These are phyloP conservation scores for Xylaria sp. DNA, from an alignment of 2,329 filamentous ascomycete species.

Conservation along the genomic window DNA sequence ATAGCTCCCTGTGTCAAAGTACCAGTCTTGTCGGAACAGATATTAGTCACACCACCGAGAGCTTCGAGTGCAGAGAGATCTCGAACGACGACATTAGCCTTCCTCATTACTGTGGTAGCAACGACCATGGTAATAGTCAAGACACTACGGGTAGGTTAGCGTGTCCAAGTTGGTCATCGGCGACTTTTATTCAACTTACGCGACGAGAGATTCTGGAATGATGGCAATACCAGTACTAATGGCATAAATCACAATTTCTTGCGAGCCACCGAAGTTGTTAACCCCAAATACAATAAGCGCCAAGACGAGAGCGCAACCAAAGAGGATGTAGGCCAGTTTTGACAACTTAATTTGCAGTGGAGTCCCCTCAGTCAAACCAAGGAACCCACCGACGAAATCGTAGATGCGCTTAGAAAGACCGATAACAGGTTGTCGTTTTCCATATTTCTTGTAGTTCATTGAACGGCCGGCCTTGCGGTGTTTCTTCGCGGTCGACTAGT, in stretches of 20 bases:
- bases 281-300: conserved; percentile 68
- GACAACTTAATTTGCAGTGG: conserved; percentile 82
- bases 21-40: conserved; percentile 79
- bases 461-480: conserved; percentile 64
- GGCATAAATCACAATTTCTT: conserved; percentile 67
- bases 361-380: conserved; percentile 73
- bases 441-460: conserved; percentile 64
- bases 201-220: conserved; percentile 72
- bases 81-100: conserved; percentile 71
- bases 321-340: conserved; percentile 79
- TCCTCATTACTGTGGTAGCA: conserved; percentile 71
- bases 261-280: conserved; percentile 61
- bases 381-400: conserved; percentile 65
- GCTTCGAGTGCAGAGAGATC: conserved; percentile 75
- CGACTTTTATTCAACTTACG: conserved; percentile 52
- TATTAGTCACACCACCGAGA: conserved; percentile 75
- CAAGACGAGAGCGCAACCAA: conserved; percentile 71
- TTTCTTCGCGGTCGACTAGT: conserved; percentile 60
- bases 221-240: conserved; percentile 69
- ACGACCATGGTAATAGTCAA: conserved; percentile 77
- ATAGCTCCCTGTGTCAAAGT: conserved; percentile 75
- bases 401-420: conserved; percentile 59
- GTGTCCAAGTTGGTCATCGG: conserved; percentile 36
- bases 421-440: conserved; percentile 60
- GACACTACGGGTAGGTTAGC: conserved; percentile 52